Conservation (phyloP, 2,329 filamentous ascomycete genomes). For the Ceratocystis variospora region DNA sequence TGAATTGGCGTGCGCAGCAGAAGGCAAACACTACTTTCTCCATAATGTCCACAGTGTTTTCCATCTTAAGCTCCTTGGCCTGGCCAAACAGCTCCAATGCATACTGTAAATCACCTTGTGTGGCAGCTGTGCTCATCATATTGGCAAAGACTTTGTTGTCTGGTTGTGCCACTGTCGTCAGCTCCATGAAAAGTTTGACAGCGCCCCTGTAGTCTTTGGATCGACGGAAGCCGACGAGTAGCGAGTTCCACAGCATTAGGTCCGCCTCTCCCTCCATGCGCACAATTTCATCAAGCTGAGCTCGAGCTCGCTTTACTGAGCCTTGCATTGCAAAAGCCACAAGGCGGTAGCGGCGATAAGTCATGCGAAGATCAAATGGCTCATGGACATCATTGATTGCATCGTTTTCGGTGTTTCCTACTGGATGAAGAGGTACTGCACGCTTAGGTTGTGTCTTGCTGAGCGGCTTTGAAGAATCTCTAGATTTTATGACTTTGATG, state of each 20-base stretch:
- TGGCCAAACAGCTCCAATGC: conserved; percentile 51
- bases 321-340: conserved; percentile 15
- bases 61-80: conserved; percentile 41
- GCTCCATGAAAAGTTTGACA: conserved; percentile 46
- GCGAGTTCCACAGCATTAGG: conserved; percentile 55
- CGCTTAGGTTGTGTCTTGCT: background rate
- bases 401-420: conserved; percentile 7
- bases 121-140: conserved; percentile 58
- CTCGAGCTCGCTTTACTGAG: conserved; percentile 13
- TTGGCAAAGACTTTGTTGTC: conserved; percentile 55
- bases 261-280: conserved; percentile 32
- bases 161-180: conserved; percentile 39
- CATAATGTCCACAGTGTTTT: conserved; percentile 33
- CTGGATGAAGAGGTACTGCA: background rate
- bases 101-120: conserved; percentile 57
- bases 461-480: background rate
- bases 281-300: conserved; percentile 15
- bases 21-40: conserved; percentile 27
- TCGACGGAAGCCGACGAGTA: conserved; percentile 57
- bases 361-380: conserved; percentile 6
- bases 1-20: conserved; percentile 31
- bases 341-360: conserved; percentile 12
- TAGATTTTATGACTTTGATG: background rate
- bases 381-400: background rate
- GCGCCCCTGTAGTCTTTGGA: conserved; percentile 54